Conservation (phyloP, 371 early-diverging fungal species). For the Saksenaea vasiformis region DNA sequence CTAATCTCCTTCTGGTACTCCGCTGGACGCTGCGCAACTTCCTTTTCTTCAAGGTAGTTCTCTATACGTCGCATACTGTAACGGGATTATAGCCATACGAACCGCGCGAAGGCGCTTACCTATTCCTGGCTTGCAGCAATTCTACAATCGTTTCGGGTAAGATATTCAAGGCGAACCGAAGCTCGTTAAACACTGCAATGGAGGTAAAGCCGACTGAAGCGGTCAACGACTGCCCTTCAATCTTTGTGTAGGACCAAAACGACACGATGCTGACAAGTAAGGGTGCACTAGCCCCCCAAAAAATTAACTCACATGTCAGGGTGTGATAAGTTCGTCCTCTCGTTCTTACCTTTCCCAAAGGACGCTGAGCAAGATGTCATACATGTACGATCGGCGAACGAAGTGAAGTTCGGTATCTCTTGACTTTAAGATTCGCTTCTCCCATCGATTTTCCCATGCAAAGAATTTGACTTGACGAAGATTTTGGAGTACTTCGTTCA, state of each 20-base stretch:
- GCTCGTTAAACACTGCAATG: conserved; percentile 52
- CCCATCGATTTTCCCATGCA: conserved; percentile 51
- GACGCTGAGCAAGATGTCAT: conserved; percentile 8
- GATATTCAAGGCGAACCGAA: conserved; percentile 51
- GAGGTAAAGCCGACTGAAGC: conserved; percentile 61
- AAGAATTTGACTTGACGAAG: conserved; percentile 65
- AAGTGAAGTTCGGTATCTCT: conserved; percentile 53
- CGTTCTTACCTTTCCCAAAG: conserved; percentile 28
- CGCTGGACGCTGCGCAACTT: conserved; percentile 49
- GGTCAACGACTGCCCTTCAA: conserved; percentile 50
- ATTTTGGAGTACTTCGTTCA: conserved; percentile 54
- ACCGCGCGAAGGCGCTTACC: conserved; percentile 10
- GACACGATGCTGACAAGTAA: conserved; percentile 51
- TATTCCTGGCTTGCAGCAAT: conserved; percentile 22
- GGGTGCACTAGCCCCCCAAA: conserved; percentile 41
- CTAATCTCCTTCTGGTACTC: conserved; percentile 28
- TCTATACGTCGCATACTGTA: conserved; percentile 60
- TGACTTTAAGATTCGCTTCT: conserved; percentile 41
- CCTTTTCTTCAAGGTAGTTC: conserved; percentile 67
- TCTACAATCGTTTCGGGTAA: conserved; percentile 51
- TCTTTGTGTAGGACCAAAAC: conserved; percentile 53
- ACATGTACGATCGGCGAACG: conserved; percentile 17
- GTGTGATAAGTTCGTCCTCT: not conserved
- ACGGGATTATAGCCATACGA: not conserved
- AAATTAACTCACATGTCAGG: not conserved